A percentile compares a stretch with the other conserved stretches of the same genome.
Conservation (phyloP, 2,329 filamentous ascomycete genomes). For the Emergomyces orientalis region DNA sequence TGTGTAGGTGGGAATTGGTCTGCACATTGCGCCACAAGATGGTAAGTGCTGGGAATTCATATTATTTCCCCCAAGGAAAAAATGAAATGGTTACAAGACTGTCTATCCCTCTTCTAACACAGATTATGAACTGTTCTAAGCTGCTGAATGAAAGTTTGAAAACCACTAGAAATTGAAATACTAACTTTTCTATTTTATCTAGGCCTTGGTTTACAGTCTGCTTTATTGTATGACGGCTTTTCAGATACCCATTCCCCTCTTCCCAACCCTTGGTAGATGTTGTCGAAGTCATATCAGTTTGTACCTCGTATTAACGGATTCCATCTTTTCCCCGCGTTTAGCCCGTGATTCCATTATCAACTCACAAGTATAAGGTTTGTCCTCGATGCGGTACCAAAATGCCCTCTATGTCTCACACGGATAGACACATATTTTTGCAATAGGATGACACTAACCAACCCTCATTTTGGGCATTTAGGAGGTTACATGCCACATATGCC, state of each 20-base stretch:
- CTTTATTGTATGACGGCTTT: constrained; percentile 21
- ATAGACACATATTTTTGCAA: neutral
- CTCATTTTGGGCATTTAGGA: constrained; percentile 10
- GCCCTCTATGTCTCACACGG: neutral
- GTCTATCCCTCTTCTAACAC: neutral
- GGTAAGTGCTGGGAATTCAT: constrained; percentile 15
- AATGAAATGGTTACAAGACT: neutral
- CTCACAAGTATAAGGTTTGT: constrained; percentile 45
- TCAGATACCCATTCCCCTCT: neutral
- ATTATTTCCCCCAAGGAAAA: neutral
- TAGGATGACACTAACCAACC: neutral
- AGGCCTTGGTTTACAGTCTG: constrained; percentile 31
- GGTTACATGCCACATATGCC: constrained; percentile 18
- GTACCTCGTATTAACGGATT: neutral
- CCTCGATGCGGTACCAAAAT: neutral
- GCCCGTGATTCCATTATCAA: constrained; percentile 26
- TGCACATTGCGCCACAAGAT: constrained; percentile 26
- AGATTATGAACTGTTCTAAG: neutral
- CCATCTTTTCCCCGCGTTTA: constrained; percentile 7
- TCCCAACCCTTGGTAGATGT: neutral
- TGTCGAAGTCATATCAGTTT: neutral
- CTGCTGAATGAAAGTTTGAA: neutral
- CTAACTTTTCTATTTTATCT: neutral
- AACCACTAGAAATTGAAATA: neutral
- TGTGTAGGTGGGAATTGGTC: constrained; percentile 27